Percentiles rank a stretch among this genome's conserved stretches.
phyloP scores from a whole-genome alignment of 2,329 filamentous ascomycete species.

The Penicillium sp. region DNA sequence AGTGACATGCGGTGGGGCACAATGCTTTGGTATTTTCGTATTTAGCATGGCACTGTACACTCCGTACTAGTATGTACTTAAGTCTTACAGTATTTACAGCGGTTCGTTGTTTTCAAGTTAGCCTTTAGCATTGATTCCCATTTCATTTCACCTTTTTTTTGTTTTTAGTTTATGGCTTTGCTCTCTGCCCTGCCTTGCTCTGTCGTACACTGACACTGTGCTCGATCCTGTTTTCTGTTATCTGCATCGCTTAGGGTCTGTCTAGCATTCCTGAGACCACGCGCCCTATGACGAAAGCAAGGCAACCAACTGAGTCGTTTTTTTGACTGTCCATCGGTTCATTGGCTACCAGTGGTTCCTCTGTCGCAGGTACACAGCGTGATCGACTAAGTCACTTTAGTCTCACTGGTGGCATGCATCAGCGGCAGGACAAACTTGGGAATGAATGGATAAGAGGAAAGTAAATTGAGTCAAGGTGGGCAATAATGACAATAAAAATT shows the following conservation, averaged over 20 bases:
- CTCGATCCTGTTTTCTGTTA: background rate
- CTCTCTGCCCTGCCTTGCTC: background rate
- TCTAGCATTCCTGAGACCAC: background rate
- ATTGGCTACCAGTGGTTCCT: background rate
- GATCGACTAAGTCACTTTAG: conserved; percentile 15
- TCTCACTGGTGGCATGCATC: conserved; percentile 7
- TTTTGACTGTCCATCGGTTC: background rate
- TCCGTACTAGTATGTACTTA: background rate
- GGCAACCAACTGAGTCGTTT: conserved; percentile 1
- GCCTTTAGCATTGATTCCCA: too few relatives aligned
- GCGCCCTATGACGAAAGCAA: conserved; percentile 4
- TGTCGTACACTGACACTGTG: background rate
- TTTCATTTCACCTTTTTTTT: too few relatives aligned
- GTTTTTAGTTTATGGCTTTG: background rate
- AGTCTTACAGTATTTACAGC: background rate
- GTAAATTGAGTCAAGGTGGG: background rate
- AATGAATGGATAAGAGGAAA: background rate
- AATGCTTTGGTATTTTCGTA: conserved; percentile 3
- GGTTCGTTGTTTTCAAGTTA: background rate
- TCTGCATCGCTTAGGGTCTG: too few relatives aligned
- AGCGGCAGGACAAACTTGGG: background rate
- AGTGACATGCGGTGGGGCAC: conserved; percentile 30
- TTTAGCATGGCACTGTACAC: too few relatives aligned
- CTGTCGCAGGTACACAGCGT: conserved; percentile 13
- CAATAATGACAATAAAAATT: background rate